Evolutionary conservation across 2,329 filamentous ascomycete species (phyloP).

Genomic region (Grosmannia penicillata): DNA sequence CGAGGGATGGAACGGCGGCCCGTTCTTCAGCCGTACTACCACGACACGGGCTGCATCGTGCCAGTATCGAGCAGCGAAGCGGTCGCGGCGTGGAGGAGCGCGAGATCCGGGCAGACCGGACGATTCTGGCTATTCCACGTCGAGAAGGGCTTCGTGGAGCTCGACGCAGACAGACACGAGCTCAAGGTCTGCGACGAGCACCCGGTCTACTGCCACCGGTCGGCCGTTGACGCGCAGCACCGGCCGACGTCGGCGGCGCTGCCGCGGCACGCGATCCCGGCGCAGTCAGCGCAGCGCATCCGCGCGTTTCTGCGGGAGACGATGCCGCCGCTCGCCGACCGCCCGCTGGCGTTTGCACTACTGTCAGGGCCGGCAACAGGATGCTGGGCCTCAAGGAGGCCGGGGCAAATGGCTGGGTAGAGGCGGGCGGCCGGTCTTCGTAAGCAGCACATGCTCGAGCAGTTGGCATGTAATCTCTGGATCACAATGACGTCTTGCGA

Average conservation of each 20-base stretch:
- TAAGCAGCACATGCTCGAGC: too few relatives aligned
- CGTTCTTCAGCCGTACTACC: too few relatives aligned
- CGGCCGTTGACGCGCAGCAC: neutral
- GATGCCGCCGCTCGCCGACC: constrained; percentile 1
- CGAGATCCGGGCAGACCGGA: neutral
- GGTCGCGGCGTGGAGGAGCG: neutral
- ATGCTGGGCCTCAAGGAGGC: neutral
- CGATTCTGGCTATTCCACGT: neutral
- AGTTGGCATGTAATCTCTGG: too few relatives aligned
- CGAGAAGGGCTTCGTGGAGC: neutral
- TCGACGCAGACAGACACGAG: neutral
- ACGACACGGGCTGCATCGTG: too few relatives aligned
- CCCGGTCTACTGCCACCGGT: constrained; percentile 3
- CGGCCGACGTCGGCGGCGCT: neutral
- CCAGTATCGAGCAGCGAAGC: neutral
- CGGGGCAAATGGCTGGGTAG: too few relatives aligned
- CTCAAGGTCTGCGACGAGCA: neutral
- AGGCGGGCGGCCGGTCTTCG: neutral
- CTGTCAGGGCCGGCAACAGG: constrained; percentile 1
- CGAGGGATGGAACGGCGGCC: too few relatives aligned
- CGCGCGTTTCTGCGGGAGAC: neutral
- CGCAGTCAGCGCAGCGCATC: neutral
- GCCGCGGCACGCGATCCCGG: neutral
- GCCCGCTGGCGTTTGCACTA: neutral
- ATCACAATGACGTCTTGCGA: too few relatives aligned